Evolutionary conservation across 2,329 filamentous ascomycete species (phyloP).

Genomic region (Cordyceps tenuipes): DNA sequence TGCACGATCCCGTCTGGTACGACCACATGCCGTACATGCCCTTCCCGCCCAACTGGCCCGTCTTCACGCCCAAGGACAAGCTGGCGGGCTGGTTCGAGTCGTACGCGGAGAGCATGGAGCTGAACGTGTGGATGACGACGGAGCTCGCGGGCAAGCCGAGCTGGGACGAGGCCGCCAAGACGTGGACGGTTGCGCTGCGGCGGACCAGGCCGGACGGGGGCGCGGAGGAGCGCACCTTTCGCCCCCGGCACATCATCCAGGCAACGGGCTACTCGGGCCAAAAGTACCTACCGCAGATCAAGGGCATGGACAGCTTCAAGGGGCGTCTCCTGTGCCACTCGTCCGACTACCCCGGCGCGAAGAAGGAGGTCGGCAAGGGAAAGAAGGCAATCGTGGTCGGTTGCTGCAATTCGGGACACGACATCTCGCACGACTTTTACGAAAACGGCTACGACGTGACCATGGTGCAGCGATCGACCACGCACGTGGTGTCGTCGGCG

Average conservation of each 20-base stretch:
- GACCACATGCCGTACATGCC: slow-evolving; percentile 52
- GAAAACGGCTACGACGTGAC: slow-evolving; percentile 61
- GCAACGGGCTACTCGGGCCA: slow-evolving; percentile 62
- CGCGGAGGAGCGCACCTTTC: slow-evolving; percentile 43
- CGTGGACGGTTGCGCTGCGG: slow-evolving; percentile 46
- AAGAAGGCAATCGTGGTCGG: slow-evolving; percentile 60
- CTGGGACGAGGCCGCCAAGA: slow-evolving; percentile 41
- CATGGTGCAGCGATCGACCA: slow-evolving; percentile 60
- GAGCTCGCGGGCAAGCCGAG: slow-evolving; percentile 34
- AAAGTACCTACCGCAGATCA: slow-evolving; percentile 50
- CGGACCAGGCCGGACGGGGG: slow-evolving; percentile 41
- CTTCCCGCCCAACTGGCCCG: slow-evolving; percentile 54
- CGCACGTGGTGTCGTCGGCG: slow-evolving; percentile 52
- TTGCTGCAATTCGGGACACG: slow-evolving; percentile 60
- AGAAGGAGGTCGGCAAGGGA: slow-evolving; percentile 38
- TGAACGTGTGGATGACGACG: slow-evolving; percentile 55
- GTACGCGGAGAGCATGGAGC: slow-evolving; percentile 52
- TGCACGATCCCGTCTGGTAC: slow-evolving; percentile 56
- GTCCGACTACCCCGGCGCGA: slow-evolving; percentile 48
- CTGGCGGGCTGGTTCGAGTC: slow-evolving; percentile 55
- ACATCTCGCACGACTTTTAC: slow-evolving; percentile 60
- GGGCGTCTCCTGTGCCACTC: slow-evolving; percentile 56
- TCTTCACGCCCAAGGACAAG: slow-evolving; percentile 62
- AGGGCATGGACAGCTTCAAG: slow-evolving; percentile 48
- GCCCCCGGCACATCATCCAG: slow-evolving; percentile 56